Evolutionary conservation across 2,329 filamentous ascomycete genomes (phyloP).

Genomic region (Waltergamsia citrina): DNA sequence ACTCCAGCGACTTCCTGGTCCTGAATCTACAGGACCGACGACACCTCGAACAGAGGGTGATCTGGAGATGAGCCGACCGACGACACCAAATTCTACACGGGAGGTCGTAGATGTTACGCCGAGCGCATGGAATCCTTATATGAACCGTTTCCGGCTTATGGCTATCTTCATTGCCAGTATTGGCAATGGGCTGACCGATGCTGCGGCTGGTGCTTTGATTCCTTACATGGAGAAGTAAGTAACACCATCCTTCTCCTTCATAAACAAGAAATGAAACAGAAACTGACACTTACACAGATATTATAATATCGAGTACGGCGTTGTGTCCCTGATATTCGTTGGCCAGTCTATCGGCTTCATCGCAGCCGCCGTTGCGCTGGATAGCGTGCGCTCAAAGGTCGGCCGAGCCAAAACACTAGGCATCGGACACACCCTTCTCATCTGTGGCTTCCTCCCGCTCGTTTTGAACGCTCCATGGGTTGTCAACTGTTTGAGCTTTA

Average conservation of each 20-base stretch:
- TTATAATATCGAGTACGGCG: conserved; percentile 66
- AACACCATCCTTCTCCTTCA: not conserved
- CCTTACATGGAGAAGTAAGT: conserved; percentile 63
- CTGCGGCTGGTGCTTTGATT: conserved; percentile 67
- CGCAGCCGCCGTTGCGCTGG: conserved; percentile 58
- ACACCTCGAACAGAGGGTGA: conserved; percentile 10
- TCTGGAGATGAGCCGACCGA: conserved; percentile 45
- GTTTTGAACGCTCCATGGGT: conserved; percentile 62
- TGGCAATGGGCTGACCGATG: conserved; percentile 64
- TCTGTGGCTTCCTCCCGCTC: conserved; percentile 54
- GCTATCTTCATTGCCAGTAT: conserved; percentile 58
- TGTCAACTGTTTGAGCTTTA: conserved; percentile 57
- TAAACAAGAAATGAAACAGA: not conserved
- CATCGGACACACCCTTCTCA: conserved; percentile 45
- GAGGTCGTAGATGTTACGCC: conserved; percentile 38
- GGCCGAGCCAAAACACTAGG: conserved; percentile 58
- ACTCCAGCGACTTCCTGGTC: conserved; percentile 12
- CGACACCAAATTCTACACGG: conserved; percentile 26
- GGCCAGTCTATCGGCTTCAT: conserved; percentile 72
- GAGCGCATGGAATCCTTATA: conserved; percentile 49
- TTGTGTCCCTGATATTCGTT: conserved; percentile 77
- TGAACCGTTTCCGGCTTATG: conserved; percentile 62
- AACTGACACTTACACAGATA: conserved; percentile 26
- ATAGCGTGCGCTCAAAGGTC: conserved; percentile 49
- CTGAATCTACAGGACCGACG: not conserved